Conservation (phyloP, 805 yeast species). For the Ogataea wickerhamii region DNA sequence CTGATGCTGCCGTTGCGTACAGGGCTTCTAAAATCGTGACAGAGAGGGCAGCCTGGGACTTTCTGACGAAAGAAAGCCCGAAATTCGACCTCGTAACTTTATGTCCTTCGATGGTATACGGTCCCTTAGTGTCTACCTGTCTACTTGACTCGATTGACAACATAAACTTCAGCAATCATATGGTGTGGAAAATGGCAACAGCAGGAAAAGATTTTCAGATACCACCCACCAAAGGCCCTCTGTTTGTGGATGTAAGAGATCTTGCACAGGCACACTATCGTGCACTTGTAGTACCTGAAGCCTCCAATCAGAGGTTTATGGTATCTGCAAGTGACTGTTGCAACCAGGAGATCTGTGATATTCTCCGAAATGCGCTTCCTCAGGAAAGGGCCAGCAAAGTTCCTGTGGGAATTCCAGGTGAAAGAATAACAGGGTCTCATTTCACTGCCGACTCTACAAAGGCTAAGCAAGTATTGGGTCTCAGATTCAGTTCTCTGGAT, state of each 20-base stretch:
- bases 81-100: slow-evolving; percentile 43
- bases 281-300: slow-evolving; percentile 27
- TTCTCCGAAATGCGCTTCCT: slow-evolving; percentile 17
- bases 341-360: slow-evolving; percentile 28
- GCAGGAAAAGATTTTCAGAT: slow-evolving; percentile 25
- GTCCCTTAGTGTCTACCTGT: slow-evolving; percentile 46
- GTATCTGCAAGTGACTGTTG: slow-evolving; percentile 31
- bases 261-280: slow-evolving; percentile 41
- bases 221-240: slow-evolving; percentile 32
- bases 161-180: slow-evolving; percentile 35
- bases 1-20: slow-evolving; percentile 43
- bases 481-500: slow-evolving; percentile 18
- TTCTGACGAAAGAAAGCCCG: slow-evolving; percentile 35
- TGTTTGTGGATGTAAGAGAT: slow-evolving; percentile 40
- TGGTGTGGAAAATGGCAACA: slow-evolving; percentile 32
- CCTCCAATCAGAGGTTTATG: slow-evolving; percentile 31
- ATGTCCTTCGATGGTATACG: slow-evolving; percentile 56
- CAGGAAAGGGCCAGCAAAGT: slow-evolving; percentile 7
- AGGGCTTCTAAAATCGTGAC: slow-evolving; percentile 61
- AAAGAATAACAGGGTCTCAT: slow-evolving; percentile 22
- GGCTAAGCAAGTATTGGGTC: slow-evolving; percentile 17
- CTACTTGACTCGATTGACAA: slow-evolving; percentile 22
- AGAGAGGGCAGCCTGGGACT: slow-evolving; percentile 59
- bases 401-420: slow-evolving; percentile 25
- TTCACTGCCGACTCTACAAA: slow-evolving; percentile 27